A percentile compares a stretch with the other conserved stretches of the same genome.
phyloP scores from a whole-genome alignment of 2,329 filamentous ascomycete species.

The Ophiostoma ips region DNA sequence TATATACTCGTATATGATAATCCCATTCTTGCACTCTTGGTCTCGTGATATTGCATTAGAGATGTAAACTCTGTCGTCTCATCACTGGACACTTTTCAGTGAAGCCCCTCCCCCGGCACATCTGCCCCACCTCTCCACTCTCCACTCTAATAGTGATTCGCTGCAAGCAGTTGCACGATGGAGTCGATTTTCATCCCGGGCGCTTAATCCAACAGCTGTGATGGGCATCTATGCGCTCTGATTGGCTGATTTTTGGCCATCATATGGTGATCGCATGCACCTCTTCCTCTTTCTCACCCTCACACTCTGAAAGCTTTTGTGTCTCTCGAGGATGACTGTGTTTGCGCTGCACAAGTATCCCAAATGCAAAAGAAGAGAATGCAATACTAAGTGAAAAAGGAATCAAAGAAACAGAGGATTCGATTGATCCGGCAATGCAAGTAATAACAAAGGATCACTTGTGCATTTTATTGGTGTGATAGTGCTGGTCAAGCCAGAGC shows the following conservation, averaged over 20 bases:
- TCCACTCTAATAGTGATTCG: neutral
- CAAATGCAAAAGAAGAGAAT: neutral
- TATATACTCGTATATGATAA: no score
- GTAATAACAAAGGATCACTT: neutral
- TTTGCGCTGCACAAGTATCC: no score
- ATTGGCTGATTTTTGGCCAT: slow-evolving; percentile 9
- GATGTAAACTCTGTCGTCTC: no score
- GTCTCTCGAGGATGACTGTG: no score
- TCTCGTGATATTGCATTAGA: no score
- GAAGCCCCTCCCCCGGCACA: neutral
- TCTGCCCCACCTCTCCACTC: neutral
- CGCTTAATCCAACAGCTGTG: slow-evolving; percentile 4
- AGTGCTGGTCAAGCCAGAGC: neutral
- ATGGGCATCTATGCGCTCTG: slow-evolving; percentile 3
- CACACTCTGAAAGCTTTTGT: neutral
- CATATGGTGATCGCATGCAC: neutral
- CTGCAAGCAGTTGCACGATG: neutral
- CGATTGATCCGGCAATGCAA: neutral
- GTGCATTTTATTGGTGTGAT: neutral
- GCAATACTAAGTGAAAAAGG: neutral
- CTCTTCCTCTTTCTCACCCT: neutral
- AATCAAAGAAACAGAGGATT: neutral
- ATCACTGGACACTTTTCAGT: no score
- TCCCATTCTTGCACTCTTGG: no score
- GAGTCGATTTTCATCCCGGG: neutral